These are phyloP conservation scores for Aaosphaeria pasadenensis DNA, from an alignment of 2,329 filamentous ascomycete genomes.

Conservation along the genomic window DNA sequence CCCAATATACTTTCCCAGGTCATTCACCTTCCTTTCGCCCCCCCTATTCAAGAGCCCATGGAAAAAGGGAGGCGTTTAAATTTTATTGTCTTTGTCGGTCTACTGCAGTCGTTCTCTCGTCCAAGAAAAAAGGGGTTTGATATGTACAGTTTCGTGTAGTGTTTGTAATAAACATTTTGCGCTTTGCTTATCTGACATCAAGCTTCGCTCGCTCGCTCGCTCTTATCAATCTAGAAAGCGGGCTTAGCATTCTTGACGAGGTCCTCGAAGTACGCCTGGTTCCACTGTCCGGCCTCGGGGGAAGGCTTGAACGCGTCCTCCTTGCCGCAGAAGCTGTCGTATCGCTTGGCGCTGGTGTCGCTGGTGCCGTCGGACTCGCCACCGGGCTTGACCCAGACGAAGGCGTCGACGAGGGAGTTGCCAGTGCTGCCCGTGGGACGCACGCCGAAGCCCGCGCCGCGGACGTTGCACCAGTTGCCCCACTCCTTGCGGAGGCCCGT, in stretches of 20 bases:
- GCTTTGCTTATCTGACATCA: too few species aligned
- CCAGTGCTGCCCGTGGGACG: conserved; percentile 61
- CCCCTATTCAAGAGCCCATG: too few species aligned
- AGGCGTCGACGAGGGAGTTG: conserved; percentile 58
- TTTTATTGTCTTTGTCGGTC: too few species aligned
- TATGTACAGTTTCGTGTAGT: too few species aligned
- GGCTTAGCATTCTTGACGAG: conserved; percentile 39
- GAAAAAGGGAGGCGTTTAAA: too few species aligned
- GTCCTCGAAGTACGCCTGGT: conserved; percentile 47
- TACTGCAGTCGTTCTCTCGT: too few species aligned
- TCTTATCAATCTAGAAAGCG: conserved; percentile 19
- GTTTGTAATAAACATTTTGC: too few species aligned
- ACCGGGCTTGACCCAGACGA: conserved; percentile 71
- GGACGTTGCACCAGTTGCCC: conserved; percentile 69
- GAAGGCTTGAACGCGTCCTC: conserved; percentile 58
- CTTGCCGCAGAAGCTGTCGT: conserved; percentile 57
- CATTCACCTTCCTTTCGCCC: too few species aligned
- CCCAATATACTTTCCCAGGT: too few species aligned
- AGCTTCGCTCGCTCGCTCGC: too few species aligned
- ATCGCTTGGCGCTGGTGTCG: conserved; percentile 45
- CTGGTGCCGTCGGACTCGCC: conserved; percentile 52
- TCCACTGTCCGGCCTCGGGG: conserved; percentile 69
- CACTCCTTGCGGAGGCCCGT: conserved; percentile 48
- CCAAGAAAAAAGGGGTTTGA: too few species aligned
- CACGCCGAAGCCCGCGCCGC: conserved; percentile 61